These are phyloP conservation scores for Samsoniella hepiali DNA, from an alignment of 2,329 filamentous ascomycete species.

Conservation along the genomic window DNA sequence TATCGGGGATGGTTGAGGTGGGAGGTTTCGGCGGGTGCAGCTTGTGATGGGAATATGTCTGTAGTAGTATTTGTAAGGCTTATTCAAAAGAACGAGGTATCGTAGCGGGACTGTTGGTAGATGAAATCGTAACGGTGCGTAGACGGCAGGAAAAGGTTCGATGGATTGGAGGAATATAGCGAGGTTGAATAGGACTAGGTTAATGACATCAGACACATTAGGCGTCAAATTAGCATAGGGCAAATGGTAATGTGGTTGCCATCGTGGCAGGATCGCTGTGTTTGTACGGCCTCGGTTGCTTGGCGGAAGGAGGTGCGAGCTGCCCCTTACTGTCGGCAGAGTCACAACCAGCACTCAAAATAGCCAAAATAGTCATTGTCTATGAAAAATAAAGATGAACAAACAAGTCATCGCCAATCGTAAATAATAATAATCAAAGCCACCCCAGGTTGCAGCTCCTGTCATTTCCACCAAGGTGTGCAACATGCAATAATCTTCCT, in stretches of 20 bases:
- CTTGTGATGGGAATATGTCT: not conserved
- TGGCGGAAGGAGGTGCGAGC: not conserved
- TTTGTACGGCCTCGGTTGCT: not conserved
- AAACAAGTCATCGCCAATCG: slow-evolving; percentile 13
- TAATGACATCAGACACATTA: not conserved
- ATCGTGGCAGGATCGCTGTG: not conserved
- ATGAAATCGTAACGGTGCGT: not conserved
- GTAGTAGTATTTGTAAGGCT: not conserved
- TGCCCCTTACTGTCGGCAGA: not conserved
- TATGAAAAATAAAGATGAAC: slow-evolving; percentile 15
- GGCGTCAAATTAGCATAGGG: not conserved
- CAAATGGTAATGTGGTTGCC: not conserved
- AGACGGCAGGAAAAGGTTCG: not conserved
- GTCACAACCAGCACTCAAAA: not conserved
- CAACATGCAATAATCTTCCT: slow-evolving; percentile 11
- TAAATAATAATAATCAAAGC: slow-evolving; percentile 14
- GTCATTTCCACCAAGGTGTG: slow-evolving; percentile 12
- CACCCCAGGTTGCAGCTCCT: slow-evolving; percentile 12
- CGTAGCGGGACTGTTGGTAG: not conserved
- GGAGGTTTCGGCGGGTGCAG: not conserved
- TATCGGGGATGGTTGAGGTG: not conserved
- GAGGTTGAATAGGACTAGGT: not conserved
- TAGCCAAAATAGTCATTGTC: slow-evolving; percentile 13
- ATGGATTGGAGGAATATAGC: not conserved
- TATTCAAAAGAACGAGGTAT: not conserved